phyloP scores from a whole-genome alignment of 192 early-diverging fungal genomes.

The Backusella tarrabulga region DNA sequence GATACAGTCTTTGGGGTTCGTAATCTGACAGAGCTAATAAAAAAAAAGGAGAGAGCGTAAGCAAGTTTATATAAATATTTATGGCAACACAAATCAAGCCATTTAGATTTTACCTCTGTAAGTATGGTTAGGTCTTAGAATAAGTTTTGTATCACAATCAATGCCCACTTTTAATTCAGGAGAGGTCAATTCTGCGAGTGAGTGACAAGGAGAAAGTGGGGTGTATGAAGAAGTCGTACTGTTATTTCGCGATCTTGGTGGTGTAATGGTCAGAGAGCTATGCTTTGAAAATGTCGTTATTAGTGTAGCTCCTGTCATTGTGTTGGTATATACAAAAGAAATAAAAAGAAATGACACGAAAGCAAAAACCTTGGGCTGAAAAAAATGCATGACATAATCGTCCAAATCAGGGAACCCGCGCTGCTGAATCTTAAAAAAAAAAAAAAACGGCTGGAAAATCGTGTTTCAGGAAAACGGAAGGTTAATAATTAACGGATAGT shows the following conservation, averaged over 20 bases:
- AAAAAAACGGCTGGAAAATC: neutral
- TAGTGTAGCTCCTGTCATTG: neutral
- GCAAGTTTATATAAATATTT: no score
- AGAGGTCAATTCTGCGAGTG: neutral
- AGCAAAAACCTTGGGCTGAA: neutral
- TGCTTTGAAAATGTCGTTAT: neutral
- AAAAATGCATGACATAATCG: neutral
- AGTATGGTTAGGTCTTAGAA: slow-evolving; percentile 17
- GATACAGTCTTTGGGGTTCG: neutral
- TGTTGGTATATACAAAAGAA: neutral
- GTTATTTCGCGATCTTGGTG: neutral
- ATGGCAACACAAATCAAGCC: neutral
- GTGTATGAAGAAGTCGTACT: neutral
- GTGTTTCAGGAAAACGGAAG: neutral
- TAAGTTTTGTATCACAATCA: slow-evolving; percentile 18
- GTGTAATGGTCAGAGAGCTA: neutral
- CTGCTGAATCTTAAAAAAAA: neutral
- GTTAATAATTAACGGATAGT: no score
- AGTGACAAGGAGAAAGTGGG: neutral
- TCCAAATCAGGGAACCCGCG: neutral
- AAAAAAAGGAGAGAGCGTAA: neutral
- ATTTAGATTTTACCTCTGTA: slow-evolving; percentile 4
- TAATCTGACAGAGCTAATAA: slow-evolving; percentile 4
- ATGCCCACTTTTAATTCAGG: slow-evolving; percentile 4
- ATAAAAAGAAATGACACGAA: neutral